Evolutionary conservation across 2,329 filamentous ascomycete species (phyloP).

Genomic region (Pseudogymnoascus sp.): DNA sequence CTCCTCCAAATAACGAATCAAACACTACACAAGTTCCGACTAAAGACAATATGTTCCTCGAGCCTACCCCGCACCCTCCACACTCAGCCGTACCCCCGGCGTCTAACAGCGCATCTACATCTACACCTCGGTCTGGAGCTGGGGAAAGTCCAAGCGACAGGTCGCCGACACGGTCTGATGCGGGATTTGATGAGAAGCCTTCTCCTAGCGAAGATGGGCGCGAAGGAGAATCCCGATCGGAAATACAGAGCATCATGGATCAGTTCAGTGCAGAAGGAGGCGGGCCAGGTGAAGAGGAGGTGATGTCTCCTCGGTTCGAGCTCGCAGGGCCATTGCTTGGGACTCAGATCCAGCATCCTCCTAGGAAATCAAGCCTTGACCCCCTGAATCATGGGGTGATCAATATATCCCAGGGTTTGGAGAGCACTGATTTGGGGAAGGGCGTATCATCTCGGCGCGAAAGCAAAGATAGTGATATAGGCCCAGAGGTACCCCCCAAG

Average conservation of each 20-base stretch:
- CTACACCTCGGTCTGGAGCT: constrained; percentile 29
- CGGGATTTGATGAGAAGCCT: constrained; percentile 50
- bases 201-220: constrained; percentile 55
- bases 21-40: constrained; percentile 14
- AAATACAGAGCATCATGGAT: constrained; percentile 97
- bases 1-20: constrained; percentile 5
- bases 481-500: constrained; percentile 36
- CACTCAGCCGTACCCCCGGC: constrained; percentile 33
- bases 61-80: constrained; percentile 40
- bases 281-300: constrained; percentile 68
- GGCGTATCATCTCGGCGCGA: constrained; percentile 14
- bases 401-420: constrained; percentile 22
- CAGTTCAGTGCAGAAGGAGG: constrained; percentile 76
- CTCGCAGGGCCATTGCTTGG: constrained; percentile 71
- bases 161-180: constrained; percentile 50
- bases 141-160: constrained; percentile 29
- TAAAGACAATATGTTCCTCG: constrained; percentile 36
- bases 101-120: constrained; percentile 29
- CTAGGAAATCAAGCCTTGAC: constrained; percentile 80
- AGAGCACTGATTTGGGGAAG: constrained; percentile 19
- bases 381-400: constrained; percentile 40
- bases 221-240: constrained; percentile 65
- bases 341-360: constrained; percentile 63
- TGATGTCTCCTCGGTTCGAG: constrained; percentile 85
- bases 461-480: constrained; percentile 25